These are phyloP conservation scores for Fusarium protoensiforme DNA, from an alignment of 2,329 filamentous ascomycete species.

Conservation along the genomic window DNA sequence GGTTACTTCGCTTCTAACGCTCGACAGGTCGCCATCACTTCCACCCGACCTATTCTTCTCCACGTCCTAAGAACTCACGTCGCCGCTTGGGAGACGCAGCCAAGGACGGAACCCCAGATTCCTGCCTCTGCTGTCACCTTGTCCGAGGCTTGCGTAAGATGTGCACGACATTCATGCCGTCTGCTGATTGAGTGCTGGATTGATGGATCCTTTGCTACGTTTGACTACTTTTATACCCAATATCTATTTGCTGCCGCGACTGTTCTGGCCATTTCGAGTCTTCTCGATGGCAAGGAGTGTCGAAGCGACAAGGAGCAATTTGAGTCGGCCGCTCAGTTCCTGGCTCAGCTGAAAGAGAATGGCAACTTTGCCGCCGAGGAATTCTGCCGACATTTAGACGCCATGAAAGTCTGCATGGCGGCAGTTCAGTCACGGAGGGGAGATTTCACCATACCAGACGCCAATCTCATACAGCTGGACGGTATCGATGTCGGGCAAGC, in stretches of 20 bases:
- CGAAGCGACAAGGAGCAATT: constrained; percentile 54
- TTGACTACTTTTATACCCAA: constrained; percentile 59
- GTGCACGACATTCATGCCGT: constrained; percentile 56
- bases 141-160: constrained; percentile 57
- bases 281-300: constrained; percentile 46
- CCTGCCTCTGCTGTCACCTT: constrained; percentile 50
- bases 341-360: constrained; percentile 51
- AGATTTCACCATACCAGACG: constrained; percentile 17
- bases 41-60: constrained; percentile 49
- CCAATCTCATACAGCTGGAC: constrained; percentile 22
- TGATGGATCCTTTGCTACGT: constrained; percentile 57
- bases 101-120: constrained; percentile 37
- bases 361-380: constrained; percentile 56
- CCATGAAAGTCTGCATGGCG: constrained; percentile 45
- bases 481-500: constrained; percentile 28
- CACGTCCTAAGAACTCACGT: constrained; percentile 48
- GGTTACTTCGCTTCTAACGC: neutral
- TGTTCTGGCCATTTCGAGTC: constrained; percentile 56
- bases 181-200: constrained; percentile 58
- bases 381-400: constrained; percentile 54
- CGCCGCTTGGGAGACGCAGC: constrained; percentile 36
- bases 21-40: constrained; percentile 46
- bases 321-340: constrained; percentile 50
- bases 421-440: constrained; percentile 26
- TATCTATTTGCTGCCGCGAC: constrained; percentile 60